Base-by-base conservation (phyloP, 2,329 filamentous ascomycete species). In the Botrytis cinerea region DNA sequence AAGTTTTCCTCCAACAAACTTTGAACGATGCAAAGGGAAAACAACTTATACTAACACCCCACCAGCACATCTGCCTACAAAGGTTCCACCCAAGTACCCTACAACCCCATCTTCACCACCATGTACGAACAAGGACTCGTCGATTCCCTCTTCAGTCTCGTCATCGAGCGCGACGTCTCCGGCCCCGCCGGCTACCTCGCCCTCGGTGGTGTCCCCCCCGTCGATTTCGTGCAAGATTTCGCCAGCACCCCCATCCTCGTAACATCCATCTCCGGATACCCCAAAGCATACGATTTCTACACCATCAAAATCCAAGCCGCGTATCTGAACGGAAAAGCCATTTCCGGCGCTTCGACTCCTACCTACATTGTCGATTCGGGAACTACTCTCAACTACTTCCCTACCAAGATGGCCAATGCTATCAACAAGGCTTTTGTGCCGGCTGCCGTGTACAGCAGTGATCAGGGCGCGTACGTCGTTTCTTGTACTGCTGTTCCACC, bases 51-150 rank as follows among this genome's bases (percentile, higher is more conserved):
- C 57, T 46, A 61, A 54, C 28, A n/a, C 40, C 22, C 2, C 22
- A 32, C 28, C 51, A 76, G 75, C 60, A 87, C 75, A 57, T 71
- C 59, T n/a, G 71, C 71, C 6, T 78, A 74, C 43, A 54, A 60
- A 7, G 75, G 74, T 18, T 76, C 76, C 73, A 63, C 78, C 73
- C 71, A 66, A 62, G 70, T 79, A 2, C 68, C 79, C 1, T 88
- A 89, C 80, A 82, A 84, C 69, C 84, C 86, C 0, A 77, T 88
- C 22, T 84, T 88, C 76, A 84, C 82, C 16, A 85, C 81, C 64
- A 84, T 88, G 83, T 84, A 83, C 76, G 79, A 83, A 64, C 78
- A 84, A 46, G 81, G 83, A 32, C 78, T 84, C 25, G 83, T 85
- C 18, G 78, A 82, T 0, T 82, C 85, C 0, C 77, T 85, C 22